These are phyloP conservation scores for Thermomucor indicae-seudaticae DNA, from an alignment of 371 early-diverging fungal species.

Conservation along the genomic window DNA sequence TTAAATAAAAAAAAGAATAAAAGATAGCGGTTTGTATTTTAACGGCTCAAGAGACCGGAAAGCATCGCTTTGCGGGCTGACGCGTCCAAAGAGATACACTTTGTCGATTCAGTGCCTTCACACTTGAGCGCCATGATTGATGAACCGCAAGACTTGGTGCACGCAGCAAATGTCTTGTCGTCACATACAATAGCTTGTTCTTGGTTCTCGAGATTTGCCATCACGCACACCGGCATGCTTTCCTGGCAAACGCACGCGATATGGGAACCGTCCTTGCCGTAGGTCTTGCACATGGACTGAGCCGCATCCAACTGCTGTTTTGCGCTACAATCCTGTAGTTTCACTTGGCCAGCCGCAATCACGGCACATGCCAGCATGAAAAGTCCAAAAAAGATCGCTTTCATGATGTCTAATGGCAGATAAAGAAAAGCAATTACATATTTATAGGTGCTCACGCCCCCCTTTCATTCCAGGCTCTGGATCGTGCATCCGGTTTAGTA, in stretches of 20 bases:
- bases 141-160: neutral
- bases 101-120: neutral
- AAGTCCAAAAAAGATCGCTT: too few relatives aligned
- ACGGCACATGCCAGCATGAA: too few relatives aligned
- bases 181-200: neutral
- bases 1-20: too few relatives aligned
- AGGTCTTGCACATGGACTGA: neutral
- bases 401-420: too few relatives aligned
- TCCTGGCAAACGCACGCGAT: constrained; percentile 7
- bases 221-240: constrained; percentile 2
- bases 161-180: neutral
- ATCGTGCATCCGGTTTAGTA: too few relatives aligned
- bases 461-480: too few relatives aligned
- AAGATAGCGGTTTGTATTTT: too few relatives aligned
- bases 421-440: too few relatives aligned
- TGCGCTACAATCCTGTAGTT: too few relatives aligned
- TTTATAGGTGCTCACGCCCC: too few relatives aligned
- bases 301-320: neutral
- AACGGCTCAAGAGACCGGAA: neutral
- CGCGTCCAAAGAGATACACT: neutral
- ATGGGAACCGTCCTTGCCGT: neutral
- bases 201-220: neutral
- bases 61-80: neutral
- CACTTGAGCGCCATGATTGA: constrained; percentile 3
- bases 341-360: too few relatives aligned